Evolutionary conservation across 306 rosid species (phyloP).

Genomic region (Dicorynia guianensis): DNA sequence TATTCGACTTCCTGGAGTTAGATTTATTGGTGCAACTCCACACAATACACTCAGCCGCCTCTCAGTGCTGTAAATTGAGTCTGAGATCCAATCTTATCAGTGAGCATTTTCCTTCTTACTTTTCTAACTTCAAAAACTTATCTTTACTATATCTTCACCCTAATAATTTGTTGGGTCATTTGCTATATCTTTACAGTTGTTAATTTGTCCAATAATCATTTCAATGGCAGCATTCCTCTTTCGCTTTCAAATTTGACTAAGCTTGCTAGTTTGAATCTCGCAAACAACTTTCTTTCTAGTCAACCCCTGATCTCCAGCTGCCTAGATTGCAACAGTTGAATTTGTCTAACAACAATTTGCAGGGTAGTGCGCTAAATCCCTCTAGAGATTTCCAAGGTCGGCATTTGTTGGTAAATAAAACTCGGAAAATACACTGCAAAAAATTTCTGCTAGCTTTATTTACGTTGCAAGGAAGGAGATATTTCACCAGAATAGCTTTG

Average conservation of each 20-base stretch:
- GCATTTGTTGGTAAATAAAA: constrained; percentile 76
- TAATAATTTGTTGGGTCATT: constrained; percentile 77
- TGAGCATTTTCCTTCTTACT: constrained; percentile 76
- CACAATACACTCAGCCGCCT: constrained; percentile 73
- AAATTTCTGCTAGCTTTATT: too few species aligned
- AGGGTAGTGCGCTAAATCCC: constrained; percentile 65
- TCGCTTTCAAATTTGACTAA: constrained; percentile 68
- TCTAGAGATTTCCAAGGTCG: constrained; percentile 67
- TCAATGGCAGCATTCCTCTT: constrained; percentile 74
- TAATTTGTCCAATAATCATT: constrained; percentile 71
- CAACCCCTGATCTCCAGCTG: constrained; percentile 66
- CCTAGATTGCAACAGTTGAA: constrained; percentile 59
- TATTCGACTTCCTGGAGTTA: constrained; percentile 85
- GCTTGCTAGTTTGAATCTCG: constrained; percentile 75
- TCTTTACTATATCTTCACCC: constrained; percentile 84
- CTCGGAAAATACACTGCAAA: too few species aligned
- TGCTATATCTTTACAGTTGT: constrained; percentile 79
- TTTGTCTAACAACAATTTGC: constrained; percentile 68
- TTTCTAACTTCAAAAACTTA: constrained; percentile 70
- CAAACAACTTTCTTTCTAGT: constrained; percentile 78
- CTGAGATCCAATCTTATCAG: constrained; percentile 83
- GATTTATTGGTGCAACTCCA: constrained; percentile 82
- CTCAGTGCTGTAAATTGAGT: constrained; percentile 71
- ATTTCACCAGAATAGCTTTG: too few species aligned
- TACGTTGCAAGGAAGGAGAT: too few species aligned